Evolutionary conservation across 2,329 filamentous ascomycete genomes (phyloP), one percentile per base, ranked within the genome.

Genomic region (Intubia oerlemansii): DNA sequence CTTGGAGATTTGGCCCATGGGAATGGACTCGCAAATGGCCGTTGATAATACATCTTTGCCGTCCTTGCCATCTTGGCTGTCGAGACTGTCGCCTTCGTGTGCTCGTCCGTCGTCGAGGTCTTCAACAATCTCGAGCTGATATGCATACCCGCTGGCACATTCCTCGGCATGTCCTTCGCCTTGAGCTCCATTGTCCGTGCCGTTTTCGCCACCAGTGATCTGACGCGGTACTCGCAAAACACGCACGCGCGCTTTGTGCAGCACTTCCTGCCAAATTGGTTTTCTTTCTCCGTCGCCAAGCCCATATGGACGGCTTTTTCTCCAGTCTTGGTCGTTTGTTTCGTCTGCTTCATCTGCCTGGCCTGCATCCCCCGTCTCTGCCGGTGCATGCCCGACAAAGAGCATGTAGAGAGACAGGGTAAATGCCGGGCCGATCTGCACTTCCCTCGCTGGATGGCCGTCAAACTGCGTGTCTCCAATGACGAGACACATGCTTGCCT

Each of bases 401-500:
- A 95, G 62, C 82, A 95, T 93, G 49, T 95, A 98, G 39, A 95
- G 54, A 0, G 84, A 91, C 7, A 95, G 49, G 0, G 67, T 75
- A 42, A 93, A 95, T 0, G 72, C 67, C 0, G 85, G 82, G 0
- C 88, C 88, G 34, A 95, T 76, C 44, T 93, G 82, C 25, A 80
- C 69, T 0, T 74, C 62, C 8, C 56, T 52, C 1, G 54, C 59
- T 5, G 72, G 64, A 6, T 72, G 57, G 36, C 69, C 59, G 3
- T 67, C 65, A 48, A 88, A 93, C 37, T 82, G 75, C 0, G 72
- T 75, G 47, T 98, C 88, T 3, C 81, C 82, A 25, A 82, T 66
- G 17, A 75, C 90, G 27, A 95, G 59, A 38, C 93, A 76, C 5
- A 82, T 88, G 44, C 85, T 95, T 12, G 88, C 84, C 50, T 98